Evolutionary conservation across 208 protist species (phyloP).

Genomic region (Leishmania amazonensis): DNA sequence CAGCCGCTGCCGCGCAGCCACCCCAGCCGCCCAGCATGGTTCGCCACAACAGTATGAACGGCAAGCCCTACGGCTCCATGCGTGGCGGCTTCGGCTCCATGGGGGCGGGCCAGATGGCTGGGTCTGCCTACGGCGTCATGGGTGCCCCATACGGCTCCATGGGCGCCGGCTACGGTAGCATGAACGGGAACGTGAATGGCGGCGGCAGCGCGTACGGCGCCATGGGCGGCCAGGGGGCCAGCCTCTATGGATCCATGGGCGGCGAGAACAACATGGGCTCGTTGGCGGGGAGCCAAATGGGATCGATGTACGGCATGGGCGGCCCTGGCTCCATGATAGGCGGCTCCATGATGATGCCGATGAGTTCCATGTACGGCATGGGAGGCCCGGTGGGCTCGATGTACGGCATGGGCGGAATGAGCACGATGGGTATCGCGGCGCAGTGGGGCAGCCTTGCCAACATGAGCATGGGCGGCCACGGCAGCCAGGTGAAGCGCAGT

Average conservation of each 20-base stretch:
- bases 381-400: constrained; percentile 24
- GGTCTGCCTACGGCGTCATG: constrained; percentile 10
- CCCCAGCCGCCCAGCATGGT: constrained; percentile 9
- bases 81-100: constrained; percentile 12
- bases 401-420: constrained; percentile 41
- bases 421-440: constrained; percentile 47
- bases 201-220: constrained; percentile 28
- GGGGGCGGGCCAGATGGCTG: constrained; percentile 7
- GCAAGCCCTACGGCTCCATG: constrained; percentile 4
- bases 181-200: constrained; percentile 8
- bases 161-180: constrained; percentile 19
- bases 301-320: constrained; percentile 26
- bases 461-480: constrained; percentile 31
- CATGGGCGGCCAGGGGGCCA: constrained; percentile 16
- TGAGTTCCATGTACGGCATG: constrained; percentile 35
- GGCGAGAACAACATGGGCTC: neutral
- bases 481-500: constrained; percentile 29
- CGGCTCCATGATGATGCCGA: constrained; percentile 16
- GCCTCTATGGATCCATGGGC: constrained; percentile 29
- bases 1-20: constrained; percentile 1
- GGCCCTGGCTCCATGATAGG: constrained; percentile 17
- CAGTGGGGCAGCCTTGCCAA: constrained; percentile 71
- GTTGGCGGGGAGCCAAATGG: neutral
- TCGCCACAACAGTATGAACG: constrained; percentile 33
- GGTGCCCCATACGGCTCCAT: constrained; percentile 12